Percentiles rank a stretch among this genome's conserved stretches.
These are phyloP conservation scores for Penicillium diatomitis DNA, from an alignment of 495 filamentous ascomycete species.

Conservation along the genomic window DNA sequence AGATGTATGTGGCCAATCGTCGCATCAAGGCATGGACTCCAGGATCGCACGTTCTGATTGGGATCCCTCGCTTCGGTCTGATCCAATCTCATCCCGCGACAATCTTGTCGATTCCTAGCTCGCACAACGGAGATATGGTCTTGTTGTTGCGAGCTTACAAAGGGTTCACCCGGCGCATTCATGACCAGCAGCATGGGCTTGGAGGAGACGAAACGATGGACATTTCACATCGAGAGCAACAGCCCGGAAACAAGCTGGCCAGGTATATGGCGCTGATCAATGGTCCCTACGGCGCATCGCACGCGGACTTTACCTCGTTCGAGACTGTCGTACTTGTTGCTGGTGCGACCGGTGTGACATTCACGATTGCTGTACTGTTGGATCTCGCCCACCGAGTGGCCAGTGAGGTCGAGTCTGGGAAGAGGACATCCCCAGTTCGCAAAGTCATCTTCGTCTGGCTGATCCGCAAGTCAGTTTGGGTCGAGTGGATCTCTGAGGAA, in stretches of 20 bases:
- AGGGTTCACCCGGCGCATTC: slow-evolving; percentile 4
- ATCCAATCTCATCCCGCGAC: slow-evolving; percentile 10
- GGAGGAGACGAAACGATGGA: not conserved
- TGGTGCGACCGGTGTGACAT: not conserved
- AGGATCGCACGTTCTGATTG: slow-evolving; percentile 5
- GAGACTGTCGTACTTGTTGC: slow-evolving; percentile 5
- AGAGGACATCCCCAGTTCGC: not conserved
- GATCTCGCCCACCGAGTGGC: slow-evolving; percentile 4
- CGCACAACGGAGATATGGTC: slow-evolving; percentile 8
- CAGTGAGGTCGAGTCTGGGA: not conserved
- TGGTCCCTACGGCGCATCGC: slow-evolving; percentile 4
- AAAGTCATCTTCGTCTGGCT: not conserved
- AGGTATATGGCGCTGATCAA: not conserved
- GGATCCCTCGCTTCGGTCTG: slow-evolving; percentile 4
- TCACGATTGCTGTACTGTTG: slow-evolving; percentile 3
- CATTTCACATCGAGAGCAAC: not conserved
- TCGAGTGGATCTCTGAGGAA: slow-evolving; percentile 1
- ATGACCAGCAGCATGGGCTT: not conserved
- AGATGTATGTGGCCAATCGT: not conserved
- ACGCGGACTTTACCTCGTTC: slow-evolving; percentile 5
- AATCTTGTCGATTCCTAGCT: slow-evolving; percentile 5
- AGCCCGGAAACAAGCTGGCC: not conserved
- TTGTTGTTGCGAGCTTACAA: slow-evolving; percentile 6
- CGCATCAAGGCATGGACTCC: slow-evolving; percentile 7
- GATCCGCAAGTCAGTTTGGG: slow-evolving; percentile 2